Percentiles rank a stretch among this genome's conserved stretches.
These are phyloP conservation scores for Bruguiera gymnorhiza DNA, from an alignment of 345 rosid genomes.

Conservation along the genomic window DNA sequence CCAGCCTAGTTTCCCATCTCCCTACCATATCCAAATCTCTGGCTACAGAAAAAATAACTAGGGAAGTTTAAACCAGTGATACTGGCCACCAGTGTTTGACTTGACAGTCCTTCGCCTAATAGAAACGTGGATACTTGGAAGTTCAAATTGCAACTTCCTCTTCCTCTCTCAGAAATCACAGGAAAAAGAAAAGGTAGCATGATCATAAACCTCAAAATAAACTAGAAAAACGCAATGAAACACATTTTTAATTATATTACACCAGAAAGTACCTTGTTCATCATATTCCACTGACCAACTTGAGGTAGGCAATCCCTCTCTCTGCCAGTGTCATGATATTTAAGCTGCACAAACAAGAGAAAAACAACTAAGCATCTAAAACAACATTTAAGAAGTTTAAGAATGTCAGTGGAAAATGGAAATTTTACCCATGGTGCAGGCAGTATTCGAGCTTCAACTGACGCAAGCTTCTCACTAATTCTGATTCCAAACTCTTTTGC, in stretches of 20 bases:
- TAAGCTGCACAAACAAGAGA: constrained; percentile 54
- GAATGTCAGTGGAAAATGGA: background rate
- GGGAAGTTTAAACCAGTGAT: no score
- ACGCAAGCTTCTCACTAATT: constrained; percentile 79
- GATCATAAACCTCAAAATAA: no score
- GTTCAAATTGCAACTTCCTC: no score
- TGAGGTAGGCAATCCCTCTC: constrained; percentile 86
- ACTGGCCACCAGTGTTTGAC: no score
- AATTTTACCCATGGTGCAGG: constrained; percentile 84
- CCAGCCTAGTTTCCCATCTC: no score
- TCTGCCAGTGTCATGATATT: constrained; percentile 90
- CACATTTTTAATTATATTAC: background rate
- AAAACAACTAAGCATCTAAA: background rate
- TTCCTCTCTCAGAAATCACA: no score
- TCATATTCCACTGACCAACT: constrained; percentile 99
- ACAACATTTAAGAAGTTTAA: background rate
- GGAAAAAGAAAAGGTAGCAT: no score
- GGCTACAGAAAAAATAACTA: no score
- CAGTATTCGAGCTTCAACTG: constrained; percentile 93
- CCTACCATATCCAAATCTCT: no score
- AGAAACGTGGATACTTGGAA: no score
- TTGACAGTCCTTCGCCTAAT: no score
- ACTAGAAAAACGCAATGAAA: background rate
- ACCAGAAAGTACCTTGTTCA: constrained; percentile 68
- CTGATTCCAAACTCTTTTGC: constrained; percentile 97